A percentile compares a stretch with the other conserved stretches of the same genome.
Evolutionary conservation across 139 green algal genomes (phyloP).

Genomic region (Closterium sp.): DNA sequence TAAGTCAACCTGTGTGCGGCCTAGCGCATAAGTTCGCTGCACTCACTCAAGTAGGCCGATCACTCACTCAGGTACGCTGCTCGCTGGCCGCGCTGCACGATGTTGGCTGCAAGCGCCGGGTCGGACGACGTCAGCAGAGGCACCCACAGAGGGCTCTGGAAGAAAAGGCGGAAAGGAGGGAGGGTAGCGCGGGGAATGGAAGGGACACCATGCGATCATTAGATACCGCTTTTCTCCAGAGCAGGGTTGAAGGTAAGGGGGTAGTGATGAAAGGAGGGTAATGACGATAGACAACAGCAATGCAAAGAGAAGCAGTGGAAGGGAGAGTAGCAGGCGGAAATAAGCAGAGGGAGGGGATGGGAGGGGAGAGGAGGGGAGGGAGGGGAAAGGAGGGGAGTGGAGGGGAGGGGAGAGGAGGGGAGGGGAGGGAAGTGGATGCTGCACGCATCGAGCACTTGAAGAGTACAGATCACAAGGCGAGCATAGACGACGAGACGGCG

Average conservation of each 20-base stretch:
- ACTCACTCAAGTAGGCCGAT: too few relatives aligned
- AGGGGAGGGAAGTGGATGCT: neutral
- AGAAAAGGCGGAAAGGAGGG: neutral
- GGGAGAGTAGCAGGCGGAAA: neutral
- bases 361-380: too few relatives aligned
- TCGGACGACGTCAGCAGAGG: neutral
- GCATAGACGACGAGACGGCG: too few relatives aligned
- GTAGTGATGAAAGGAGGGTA: neutral
- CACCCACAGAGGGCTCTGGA: neutral
- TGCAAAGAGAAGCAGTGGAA: neutral
- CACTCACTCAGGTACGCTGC: neutral
- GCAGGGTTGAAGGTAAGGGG: neutral
- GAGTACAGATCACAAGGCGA: too few relatives aligned
- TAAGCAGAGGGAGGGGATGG: too few relatives aligned
- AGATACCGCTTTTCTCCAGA: neutral
- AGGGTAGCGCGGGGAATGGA: neutral
- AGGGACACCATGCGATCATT: neutral
- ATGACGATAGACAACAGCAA: neutral
- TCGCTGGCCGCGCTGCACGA: neutral
- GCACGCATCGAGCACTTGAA: too few relatives aligned
- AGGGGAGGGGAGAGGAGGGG: too few relatives aligned
- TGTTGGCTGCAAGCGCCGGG: neutral
- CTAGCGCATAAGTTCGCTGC: neutral
- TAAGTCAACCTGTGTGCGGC: too few relatives aligned
- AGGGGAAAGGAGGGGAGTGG: too few relatives aligned